A percentile compares a stretch with the other conserved stretches of the same genome.
Evolutionary conservation across 2,329 filamentous ascomycete genomes (phyloP).

Genomic region (Ascochyta pisi): DNA sequence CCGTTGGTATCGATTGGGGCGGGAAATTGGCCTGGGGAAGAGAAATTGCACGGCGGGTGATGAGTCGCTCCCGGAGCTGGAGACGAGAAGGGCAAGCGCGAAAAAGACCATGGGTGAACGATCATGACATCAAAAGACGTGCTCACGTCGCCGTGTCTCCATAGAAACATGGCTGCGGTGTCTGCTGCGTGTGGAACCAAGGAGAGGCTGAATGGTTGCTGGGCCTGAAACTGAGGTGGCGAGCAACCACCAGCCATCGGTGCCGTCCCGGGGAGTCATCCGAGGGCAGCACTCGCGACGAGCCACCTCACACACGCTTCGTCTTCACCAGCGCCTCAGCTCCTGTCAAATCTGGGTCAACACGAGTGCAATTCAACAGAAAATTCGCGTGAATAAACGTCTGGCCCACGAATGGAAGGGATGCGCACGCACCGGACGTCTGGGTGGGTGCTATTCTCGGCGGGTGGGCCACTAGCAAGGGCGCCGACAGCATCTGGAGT

Average conservation of each 20-base stretch:
- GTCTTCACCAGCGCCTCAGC: slow-evolving; percentile 8
- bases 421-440: slow-evolving; percentile 6
- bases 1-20: slow-evolving; percentile 7
- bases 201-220: slow-evolving; percentile 5
- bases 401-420: slow-evolving; percentile 17
- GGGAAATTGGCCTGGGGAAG: slow-evolving; percentile 15
- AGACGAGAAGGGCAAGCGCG: slow-evolving; percentile 18
- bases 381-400: slow-evolving; percentile 8
- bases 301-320: slow-evolving; percentile 3
- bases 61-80: slow-evolving; percentile 9
- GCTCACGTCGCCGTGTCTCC: slow-evolving; percentile 16
- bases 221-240: slow-evolving; percentile 14
- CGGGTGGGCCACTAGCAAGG: slow-evolving; percentile 8
- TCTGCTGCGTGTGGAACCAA: slow-evolving; percentile 14
- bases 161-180: slow-evolving; percentile 20
- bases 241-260: slow-evolving; percentile 9
- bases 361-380: slow-evolving; percentile 17
- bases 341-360: slow-evolving; percentile 6
- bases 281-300: background rate
- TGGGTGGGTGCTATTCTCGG: slow-evolving; percentile 19
- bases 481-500: slow-evolving; percentile 1
- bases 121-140: slow-evolving; percentile 19
- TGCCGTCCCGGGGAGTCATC: background rate
- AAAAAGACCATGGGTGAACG: slow-evolving; percentile 3
- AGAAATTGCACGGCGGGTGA: slow-evolving; percentile 17